Conservation (phyloP, 1,139 yeast genomes). For the Suhomyces bolitotheri region DNA sequence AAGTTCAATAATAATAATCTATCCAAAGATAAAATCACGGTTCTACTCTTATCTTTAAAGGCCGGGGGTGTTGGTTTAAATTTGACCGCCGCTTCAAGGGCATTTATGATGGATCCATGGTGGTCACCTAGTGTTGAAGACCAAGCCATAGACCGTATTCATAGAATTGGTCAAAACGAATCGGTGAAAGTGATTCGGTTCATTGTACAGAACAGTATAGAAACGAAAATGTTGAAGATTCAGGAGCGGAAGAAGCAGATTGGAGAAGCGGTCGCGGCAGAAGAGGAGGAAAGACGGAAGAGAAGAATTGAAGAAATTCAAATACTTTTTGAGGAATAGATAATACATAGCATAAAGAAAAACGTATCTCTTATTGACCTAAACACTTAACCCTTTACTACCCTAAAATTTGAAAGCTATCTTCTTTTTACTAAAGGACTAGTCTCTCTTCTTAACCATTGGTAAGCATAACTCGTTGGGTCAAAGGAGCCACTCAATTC, state of each 20-base stretch:
- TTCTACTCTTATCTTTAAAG: conserved; percentile 73
- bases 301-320: conserved; percentile 81
- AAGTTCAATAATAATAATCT: conserved; percentile 45
- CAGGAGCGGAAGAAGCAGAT: conserved; percentile 84
- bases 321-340: conserved; percentile 61
- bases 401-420: no score
- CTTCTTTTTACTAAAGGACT: conserved; percentile 28
- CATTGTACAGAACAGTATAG: conserved; percentile 82
- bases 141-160: conserved; percentile 93
- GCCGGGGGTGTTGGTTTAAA: conserved; percentile 97
- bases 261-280: conserved; percentile 85
- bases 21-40: conserved; percentile 40
- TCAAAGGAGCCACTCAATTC: conserved; percentile 50
- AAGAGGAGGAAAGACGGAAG: conserved; percentile 69
- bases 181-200: conserved; percentile 77
- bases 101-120: conserved; percentile 97
- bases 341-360: background rate
- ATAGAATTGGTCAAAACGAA: conserved; percentile 81
- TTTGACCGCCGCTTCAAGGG: conserved; percentile 80
- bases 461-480: conserved; percentile 53
- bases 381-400: no score
- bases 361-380: no score
- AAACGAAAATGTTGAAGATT: conserved; percentile 82
- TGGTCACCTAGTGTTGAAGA: conserved; percentile 95
- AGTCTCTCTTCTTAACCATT: conserved; percentile 81